Conservation (phyloP, 352 stramenopile genomes). For the Phytophthora meadii region DNA sequence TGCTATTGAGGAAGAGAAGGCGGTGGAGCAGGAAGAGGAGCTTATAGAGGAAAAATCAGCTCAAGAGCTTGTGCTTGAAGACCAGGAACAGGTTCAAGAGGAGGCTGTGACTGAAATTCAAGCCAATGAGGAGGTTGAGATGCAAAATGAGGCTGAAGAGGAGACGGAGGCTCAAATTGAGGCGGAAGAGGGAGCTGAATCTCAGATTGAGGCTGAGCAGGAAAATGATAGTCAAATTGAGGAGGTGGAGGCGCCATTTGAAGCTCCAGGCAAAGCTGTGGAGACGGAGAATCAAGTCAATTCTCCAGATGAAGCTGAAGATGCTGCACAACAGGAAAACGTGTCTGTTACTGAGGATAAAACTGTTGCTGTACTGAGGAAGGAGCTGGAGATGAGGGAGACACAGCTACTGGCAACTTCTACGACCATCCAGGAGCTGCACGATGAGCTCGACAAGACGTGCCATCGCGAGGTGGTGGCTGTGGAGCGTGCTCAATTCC, state of each 20-base stretch:
- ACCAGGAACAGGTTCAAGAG: too few relatives aligned
- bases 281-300: neutral
- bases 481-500: slow-evolving; percentile 63
- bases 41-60: too few relatives aligned
- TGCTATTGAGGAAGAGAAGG: slow-evolving; percentile 2
- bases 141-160: neutral
- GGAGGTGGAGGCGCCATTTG: neutral
- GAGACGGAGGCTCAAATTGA: slow-evolving; percentile 13
- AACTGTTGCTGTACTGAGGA: slow-evolving; percentile 34
- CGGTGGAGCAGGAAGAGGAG: neutral
- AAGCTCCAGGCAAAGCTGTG: slow-evolving; percentile 1
- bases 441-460: slow-evolving; percentile 80
- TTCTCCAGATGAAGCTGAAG: slow-evolving; percentile 5
- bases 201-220: neutral
- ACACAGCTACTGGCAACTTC: slow-evolving; percentile 74
- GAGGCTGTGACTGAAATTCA: too few relatives aligned
- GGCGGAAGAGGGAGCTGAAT: neutral
- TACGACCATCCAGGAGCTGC: slow-evolving; percentile 68
- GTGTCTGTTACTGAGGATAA: neutral
- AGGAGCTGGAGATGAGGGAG: slow-evolving; percentile 62
- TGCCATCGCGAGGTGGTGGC: slow-evolving; percentile 69
- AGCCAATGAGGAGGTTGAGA: too few relatives aligned
- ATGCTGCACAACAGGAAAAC: neutral
- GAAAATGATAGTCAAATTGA: neutral
- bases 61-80: too few relatives aligned